A percentile compares a stretch with the other conserved stretches of the same genome.
Conservation (phyloP, 768 basidiomycete species). For the Mycena pura region DNA sequence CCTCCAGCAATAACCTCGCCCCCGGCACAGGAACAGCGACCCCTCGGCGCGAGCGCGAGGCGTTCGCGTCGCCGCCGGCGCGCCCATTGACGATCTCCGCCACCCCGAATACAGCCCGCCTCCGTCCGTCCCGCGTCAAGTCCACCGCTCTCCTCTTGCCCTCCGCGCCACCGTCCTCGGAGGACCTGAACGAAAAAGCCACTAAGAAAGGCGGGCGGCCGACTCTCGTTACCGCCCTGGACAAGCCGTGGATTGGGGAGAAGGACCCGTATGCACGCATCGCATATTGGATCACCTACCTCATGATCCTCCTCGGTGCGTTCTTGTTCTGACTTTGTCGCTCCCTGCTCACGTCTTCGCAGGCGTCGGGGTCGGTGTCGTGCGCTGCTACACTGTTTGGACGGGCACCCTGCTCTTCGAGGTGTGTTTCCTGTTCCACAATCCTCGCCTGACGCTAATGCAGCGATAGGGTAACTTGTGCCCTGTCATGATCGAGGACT, state of each 20-base stretch:
- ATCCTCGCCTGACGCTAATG: slow-evolving; percentile 22
- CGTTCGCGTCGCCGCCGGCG: slow-evolving; percentile 63
- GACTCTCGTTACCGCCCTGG: slow-evolving; percentile 23
- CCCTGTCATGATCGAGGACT: slow-evolving; percentile 80
- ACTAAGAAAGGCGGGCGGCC: slow-evolving; percentile 26
- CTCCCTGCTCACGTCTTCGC: neutral
- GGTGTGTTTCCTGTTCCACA: neutral
- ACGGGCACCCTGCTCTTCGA: slow-evolving; percentile 47
- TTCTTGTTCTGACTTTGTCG: neutral
- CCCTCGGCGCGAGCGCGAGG: slow-evolving; percentile 48
- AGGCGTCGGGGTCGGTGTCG: slow-evolving; percentile 51
- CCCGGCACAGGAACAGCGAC: neutral
- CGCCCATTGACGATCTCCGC: slow-evolving; percentile 65
- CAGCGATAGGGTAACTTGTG: slow-evolving; percentile 60
- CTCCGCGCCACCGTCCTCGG: too few relatives aligned
- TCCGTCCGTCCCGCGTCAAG: slow-evolving; percentile 48
- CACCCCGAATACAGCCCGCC: slow-evolving; percentile 47
- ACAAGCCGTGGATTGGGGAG: slow-evolving; percentile 70
- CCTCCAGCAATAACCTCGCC: neutral
- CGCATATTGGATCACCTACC: slow-evolving; percentile 70
- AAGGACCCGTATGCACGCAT: slow-evolving; percentile 63
- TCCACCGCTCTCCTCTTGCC: slow-evolving; percentile 51
- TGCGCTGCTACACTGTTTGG: slow-evolving; percentile 67
- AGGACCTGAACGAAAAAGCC: neutral
- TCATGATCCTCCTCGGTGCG: slow-evolving; percentile 59